These are phyloP conservation scores for Aulographum hederae DNA, from an alignment of 2,329 filamentous ascomycete species.

Conservation along the genomic window DNA sequence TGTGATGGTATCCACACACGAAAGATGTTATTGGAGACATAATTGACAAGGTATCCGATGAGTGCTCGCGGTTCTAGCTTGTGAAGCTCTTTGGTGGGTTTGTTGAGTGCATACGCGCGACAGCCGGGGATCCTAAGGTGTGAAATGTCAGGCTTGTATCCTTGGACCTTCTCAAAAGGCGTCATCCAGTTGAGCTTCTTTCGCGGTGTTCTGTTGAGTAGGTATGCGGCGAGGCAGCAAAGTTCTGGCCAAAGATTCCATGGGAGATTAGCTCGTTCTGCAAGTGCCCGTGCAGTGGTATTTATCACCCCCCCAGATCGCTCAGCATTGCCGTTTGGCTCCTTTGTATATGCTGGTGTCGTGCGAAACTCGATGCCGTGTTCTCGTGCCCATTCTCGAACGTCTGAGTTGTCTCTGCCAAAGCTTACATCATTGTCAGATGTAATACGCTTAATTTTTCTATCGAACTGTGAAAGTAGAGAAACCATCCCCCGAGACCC, in stretches of 20 bases:
- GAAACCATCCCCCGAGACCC: too few relatives aligned
- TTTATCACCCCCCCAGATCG: not conserved
- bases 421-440: too few relatives aligned
- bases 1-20: not conserved
- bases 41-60: not conserved
- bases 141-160: not conserved
- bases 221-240: not conserved
- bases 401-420: too few relatives aligned
- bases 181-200: not conserved
- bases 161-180: not conserved
- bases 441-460: too few relatives aligned
- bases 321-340: not conserved
- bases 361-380: too few relatives aligned
- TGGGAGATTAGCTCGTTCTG: not conserved
- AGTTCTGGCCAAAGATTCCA: not conserved
- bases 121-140: not conserved
- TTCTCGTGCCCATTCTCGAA: too few relatives aligned
- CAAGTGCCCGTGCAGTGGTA: not conserved
- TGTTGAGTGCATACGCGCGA: not conserved
- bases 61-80: not conserved
- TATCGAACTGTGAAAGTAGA: too few relatives aligned
- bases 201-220: not conserved
- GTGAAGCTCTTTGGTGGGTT: not conserved
- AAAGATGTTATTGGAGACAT: not conserved
- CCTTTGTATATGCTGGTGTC: conserved; percentile 11